These are phyloP conservation scores for Lentinula raphanica DNA, from an alignment of 768 basidiomycete genomes.

Conservation along the genomic window DNA sequence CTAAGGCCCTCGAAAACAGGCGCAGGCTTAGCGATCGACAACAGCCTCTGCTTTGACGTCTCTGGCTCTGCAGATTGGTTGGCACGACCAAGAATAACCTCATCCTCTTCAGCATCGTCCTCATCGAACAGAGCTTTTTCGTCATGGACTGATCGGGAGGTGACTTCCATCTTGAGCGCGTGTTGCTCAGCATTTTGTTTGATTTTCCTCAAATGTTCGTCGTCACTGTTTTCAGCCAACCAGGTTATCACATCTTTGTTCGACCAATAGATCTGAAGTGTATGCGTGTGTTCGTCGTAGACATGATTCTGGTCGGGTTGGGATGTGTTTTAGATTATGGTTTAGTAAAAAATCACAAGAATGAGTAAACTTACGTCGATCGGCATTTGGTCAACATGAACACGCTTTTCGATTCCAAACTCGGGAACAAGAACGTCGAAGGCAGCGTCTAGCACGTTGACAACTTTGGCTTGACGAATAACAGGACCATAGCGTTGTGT, in stretches of 20 bases:
- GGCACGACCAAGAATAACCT: slow-evolving; percentile 69
- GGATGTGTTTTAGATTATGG: neutral
- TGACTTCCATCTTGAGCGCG: slow-evolving; percentile 86
- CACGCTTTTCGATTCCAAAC: slow-evolving; percentile 98
- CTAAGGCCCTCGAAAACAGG: slow-evolving; percentile 84
- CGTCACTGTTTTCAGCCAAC: slow-evolving; percentile 93
- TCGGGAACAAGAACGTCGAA: slow-evolving; percentile 96
- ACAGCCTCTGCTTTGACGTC: slow-evolving; percentile 70
- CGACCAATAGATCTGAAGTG: slow-evolving; percentile 95
- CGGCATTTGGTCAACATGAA: slow-evolving; percentile 98
- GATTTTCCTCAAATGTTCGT: slow-evolving; percentile 92
- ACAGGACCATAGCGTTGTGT: slow-evolving; percentile 95
- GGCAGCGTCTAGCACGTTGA: slow-evolving; percentile 94
- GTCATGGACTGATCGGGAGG: slow-evolving; percentile 78
- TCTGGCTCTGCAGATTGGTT: slow-evolving; percentile 41
- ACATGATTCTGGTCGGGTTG: slow-evolving; percentile 71
- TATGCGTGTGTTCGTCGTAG: slow-evolving; percentile 91
- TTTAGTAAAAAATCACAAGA: neutral
- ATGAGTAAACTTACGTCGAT: slow-evolving; percentile 64
- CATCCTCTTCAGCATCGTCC: slow-evolving; percentile 78
- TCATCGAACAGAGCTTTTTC: slow-evolving; percentile 87
- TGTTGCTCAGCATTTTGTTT: slow-evolving; percentile 90
- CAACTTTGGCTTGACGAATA: slow-evolving; percentile 89
- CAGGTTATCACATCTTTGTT: slow-evolving; percentile 89
- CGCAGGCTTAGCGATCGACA: slow-evolving; percentile 70